Conservation (phyloP, 2,329 filamentous ascomycete species). For the Clarireedia sp. region DNA sequence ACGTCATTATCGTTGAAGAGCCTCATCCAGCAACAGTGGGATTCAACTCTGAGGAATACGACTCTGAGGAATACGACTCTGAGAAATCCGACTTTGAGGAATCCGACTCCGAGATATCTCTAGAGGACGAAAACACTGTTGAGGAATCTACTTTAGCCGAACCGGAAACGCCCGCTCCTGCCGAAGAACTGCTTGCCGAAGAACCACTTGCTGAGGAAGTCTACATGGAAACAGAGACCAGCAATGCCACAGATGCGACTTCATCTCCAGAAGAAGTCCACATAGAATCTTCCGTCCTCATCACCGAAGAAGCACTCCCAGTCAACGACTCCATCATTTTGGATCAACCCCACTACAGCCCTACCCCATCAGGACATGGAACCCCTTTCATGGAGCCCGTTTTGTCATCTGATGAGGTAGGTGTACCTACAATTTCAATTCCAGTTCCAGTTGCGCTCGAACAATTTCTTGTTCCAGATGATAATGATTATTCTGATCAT, state of each 20-base stretch:
- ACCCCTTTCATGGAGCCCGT: neutral
- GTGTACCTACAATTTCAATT: neutral
- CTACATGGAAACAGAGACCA: no score
- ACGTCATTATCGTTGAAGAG: no score
- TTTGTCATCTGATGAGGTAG: neutral
- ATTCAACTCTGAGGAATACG: neutral
- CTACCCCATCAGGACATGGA: neutral
- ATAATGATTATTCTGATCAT: neutral
- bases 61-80: neutral
- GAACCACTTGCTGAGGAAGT: no score
- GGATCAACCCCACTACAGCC: neutral
- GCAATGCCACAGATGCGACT: no score
- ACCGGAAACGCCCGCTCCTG: neutral
- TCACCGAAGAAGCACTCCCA: neutral
- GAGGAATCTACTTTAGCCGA: neutral
- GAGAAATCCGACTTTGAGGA: neutral
- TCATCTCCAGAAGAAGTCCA: no score
- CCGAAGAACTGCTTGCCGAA: neutral
- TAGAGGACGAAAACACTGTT: neutral
- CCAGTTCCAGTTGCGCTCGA: neutral
- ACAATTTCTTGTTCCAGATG: neutral
- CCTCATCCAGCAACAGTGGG: neutral
- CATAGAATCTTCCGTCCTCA: neutral
- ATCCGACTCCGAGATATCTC: slow-evolving; percentile 6
- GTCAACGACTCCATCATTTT: neutral